Evolutionary conservation across 768 basidiomycete species (phyloP), one percentile per base, ranked within the genome.

Genomic region (Hericium coralloides): DNA sequence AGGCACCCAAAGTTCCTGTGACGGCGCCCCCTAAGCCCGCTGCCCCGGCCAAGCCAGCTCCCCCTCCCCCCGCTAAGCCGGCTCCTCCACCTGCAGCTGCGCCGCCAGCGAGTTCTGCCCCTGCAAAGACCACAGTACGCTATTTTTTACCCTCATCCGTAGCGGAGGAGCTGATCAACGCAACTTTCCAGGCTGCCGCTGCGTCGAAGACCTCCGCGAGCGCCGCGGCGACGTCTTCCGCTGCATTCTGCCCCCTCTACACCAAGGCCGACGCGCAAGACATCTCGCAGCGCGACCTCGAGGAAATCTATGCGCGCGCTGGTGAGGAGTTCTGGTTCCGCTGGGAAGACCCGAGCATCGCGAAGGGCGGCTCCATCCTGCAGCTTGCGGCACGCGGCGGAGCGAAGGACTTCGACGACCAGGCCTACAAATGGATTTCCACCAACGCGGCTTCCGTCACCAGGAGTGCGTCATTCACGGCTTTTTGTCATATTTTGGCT

Each of bases 351-450:
- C 55, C 55, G 3, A 25, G 20, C 47, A 20, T 56, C 31, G 8
- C 20, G n/a, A 49, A 14, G 1, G 20, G 23, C 15, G 48, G 36
- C 18, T 4, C 4, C 18, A 49, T 56, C 22, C 23, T 56, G 31
- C 49, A 49, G 20, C 31, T 56, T 17, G 26, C 53, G 18, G 7
- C 38, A 7, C 53, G 53, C 25, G 39, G 12, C 12, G 26, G 47
- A 10, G 26, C 17, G 25, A 54, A 54, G 53, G 37, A 56, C 55
- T 56, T 49, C 23, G 55, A 56, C 55, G 55, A 56, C 20, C 55
- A 56, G 55, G 55, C 55, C 8, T 56, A 56, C 26, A 56, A 56
- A 38, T 56, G 55, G 55, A 56, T 56, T 47, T 56, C 55, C 18
- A 56, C 20, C 4, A 39, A 56, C 6, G 25, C 47, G 7, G 10